Evolutionary conservation across 495 filamentous ascomycete species (phyloP), one percentile per base, ranked within the genome.

Genomic region (Pseudevernia furfuracea): DNA sequence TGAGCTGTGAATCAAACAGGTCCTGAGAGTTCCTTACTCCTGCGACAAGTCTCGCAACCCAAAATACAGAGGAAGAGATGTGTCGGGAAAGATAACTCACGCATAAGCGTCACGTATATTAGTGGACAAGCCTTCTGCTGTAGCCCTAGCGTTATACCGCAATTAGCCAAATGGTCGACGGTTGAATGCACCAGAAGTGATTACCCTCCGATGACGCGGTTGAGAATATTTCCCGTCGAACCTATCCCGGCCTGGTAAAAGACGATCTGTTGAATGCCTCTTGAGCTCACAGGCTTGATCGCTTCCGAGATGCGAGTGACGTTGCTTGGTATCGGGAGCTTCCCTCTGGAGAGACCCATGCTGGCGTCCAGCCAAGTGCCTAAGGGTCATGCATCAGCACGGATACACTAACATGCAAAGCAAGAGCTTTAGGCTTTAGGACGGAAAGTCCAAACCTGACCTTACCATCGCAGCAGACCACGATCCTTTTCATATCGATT

Each of bases 201-300:
- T 55, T 55, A 55, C 52, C 70, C 70, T 15, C 70, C 70, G 52
- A 70, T 61, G 28, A 70, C 37, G 32, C 59, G 66, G 41, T 61
- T 68, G 28, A 68, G 23, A 21, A 66, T 37, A n/a, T 39, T 60
- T 12, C 68, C 68, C 25, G 59, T 70, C 1, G 82, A 80, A 2
- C 83, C 83, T 38, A 86, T 76, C 17, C 83, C 83, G 36, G 78
- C 71, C 53, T 71, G 77, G 66, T 85, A 85, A 67, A 79, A 85
- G 5, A 81, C 76, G 23, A 85, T 71, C 64, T 86, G 83, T 19
- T 75, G 70, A 38, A 77, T 60, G 4, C 70, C 67, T 37, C 70
- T 64, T 4, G 72, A 69, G 41, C 71, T 68, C 8, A 74, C 55
- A 60, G 68, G 69, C 11, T 72, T 74, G 23, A 82, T 70, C 8